Percentiles rank a stretch among this genome's conserved stretches.
phyloP scores from a whole-genome alignment of 2,329 filamentous ascomycete genomes.

The Phaeosphaeria sp. region DNA sequence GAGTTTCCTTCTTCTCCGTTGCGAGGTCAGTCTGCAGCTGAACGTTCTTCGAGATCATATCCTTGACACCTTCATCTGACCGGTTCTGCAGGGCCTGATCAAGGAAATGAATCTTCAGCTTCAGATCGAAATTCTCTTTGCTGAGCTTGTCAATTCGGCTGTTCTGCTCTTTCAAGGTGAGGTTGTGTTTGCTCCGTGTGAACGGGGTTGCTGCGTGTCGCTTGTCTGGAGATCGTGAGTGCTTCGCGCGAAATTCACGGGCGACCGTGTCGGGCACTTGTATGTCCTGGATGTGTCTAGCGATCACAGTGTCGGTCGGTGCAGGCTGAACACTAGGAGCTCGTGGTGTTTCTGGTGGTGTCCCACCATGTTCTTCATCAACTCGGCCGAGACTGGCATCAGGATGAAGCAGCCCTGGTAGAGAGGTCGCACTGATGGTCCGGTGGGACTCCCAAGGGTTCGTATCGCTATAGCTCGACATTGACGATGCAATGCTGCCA shows the following conservation, averaged over 20 bases:
- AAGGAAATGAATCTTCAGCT: conserved; percentile 96
- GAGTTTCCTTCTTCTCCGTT: conserved; percentile 89
- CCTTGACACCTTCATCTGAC: conserved; percentile 94
- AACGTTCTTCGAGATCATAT: conserved; percentile 97
- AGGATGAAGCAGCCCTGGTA: conserved; percentile 37
- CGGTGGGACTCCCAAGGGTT: conserved; percentile 52
- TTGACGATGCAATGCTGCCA: conserved; percentile 84
- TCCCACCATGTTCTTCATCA: conserved; percentile 64
- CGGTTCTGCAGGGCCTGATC: conserved; percentile 91
- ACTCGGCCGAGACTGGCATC: conserved; percentile 63
- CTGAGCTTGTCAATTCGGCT: conserved; percentile 95
- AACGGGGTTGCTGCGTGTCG: conserved; percentile 50
- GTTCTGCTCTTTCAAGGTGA: conserved; percentile 96
- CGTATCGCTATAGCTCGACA: conserved; percentile 61
- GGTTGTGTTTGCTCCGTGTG: conserved; percentile 50
- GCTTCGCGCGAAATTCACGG: conserved; percentile 81
- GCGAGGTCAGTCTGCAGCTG: conserved; percentile 90
- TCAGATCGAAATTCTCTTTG: conserved; percentile 98
- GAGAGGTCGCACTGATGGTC: conserved; percentile 48
- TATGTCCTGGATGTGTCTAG: conserved; percentile 86
- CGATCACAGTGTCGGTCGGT: conserved; percentile 86
- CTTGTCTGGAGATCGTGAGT: conserved; percentile 69
- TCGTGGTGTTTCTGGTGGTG: conserved; percentile 72
- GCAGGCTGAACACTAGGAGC: conserved; percentile 58
- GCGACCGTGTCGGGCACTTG: conserved; percentile 89